Evolutionary conservation across 2,329 filamentous ascomycete species (phyloP).

Genomic region (Ceratocystis colombiana): DNA sequence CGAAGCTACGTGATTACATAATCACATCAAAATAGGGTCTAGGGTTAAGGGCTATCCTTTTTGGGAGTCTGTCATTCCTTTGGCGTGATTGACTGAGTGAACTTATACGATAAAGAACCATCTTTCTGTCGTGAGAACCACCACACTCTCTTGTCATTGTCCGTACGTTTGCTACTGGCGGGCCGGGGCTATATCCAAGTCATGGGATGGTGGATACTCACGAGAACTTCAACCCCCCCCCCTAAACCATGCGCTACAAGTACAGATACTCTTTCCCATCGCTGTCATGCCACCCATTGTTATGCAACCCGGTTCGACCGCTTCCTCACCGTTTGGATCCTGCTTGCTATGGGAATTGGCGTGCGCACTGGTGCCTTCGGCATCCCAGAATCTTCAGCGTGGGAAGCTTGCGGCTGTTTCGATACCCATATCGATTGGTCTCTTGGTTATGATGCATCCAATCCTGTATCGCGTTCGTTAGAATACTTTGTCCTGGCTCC

Average conservation of each 20-base stretch:
- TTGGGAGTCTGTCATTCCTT: neutral
- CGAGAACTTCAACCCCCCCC: too few species aligned
- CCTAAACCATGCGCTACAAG: neutral
- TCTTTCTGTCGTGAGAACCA: neutral
- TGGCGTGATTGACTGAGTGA: neutral
- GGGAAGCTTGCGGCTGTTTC: constrained; percentile 63
- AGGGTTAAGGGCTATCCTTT: neutral
- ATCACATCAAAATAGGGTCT: neutral
- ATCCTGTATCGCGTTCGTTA: constrained; percentile 80
- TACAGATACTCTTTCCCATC: neutral
- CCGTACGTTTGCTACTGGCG: too few species aligned
- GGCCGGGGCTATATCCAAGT: too few species aligned
- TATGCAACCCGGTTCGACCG: constrained; percentile 43
- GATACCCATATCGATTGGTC: constrained; percentile 64
- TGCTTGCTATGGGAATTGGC: constrained; percentile 66
- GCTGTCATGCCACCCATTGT: neutral
- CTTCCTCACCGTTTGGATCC: constrained; percentile 61
- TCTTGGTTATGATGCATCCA: constrained; percentile 90
- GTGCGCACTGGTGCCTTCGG: constrained; percentile 61
- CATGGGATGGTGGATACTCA: too few species aligned
- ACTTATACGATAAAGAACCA: neutral
- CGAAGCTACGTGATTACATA: neutral
- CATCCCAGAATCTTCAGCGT: constrained; percentile 52
- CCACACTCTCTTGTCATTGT: neutral
- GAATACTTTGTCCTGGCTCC: constrained; percentile 59